Conservation (phyloP, 306 rosid genomes). For the Lithocarpus polystachyus region DNA sequence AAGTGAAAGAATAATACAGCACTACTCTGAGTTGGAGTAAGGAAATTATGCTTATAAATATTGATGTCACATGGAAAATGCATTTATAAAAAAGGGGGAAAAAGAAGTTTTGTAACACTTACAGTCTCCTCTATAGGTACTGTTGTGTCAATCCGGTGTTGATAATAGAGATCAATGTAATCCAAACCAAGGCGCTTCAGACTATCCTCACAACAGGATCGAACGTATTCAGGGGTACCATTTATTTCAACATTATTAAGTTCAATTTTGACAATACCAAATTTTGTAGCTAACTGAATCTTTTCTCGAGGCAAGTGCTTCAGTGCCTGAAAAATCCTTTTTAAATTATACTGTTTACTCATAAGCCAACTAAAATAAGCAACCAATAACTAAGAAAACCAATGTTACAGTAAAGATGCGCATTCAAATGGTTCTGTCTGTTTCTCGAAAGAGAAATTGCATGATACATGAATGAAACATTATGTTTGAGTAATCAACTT, state of each 20-base stretch:
- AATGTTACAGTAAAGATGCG: neutral
- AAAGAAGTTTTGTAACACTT: conserved; percentile 13
- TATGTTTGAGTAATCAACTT: too few species aligned
- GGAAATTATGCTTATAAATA: neutral
- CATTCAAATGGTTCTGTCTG: neutral
- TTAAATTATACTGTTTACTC: neutral
- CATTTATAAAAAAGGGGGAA: neutral
- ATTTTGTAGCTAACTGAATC: conserved; percentile 74
- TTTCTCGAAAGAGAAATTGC: neutral
- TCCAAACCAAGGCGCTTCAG: conserved; percentile 67
- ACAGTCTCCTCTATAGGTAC: conserved; percentile 84
- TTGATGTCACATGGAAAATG: neutral
- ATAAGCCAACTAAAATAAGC: neutral
- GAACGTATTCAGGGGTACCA: conserved; percentile 77
- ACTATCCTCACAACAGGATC: conserved; percentile 75
- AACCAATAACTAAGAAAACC: neutral
- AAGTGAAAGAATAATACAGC: neutral
- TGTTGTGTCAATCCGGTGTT: conserved; percentile 74
- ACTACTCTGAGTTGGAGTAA: neutral
- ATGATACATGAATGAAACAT: too few species aligned
- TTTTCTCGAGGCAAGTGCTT: conserved; percentile 69
- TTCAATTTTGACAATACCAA: conserved; percentile 53
- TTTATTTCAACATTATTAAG: conserved; percentile 28
- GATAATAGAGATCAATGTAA: conserved; percentile 82
- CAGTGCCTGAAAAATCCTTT: conserved; percentile 41